Evolutionary conservation across 208 protist genomes (phyloP).

Genomic region (Leishmania martiniquensis): DNA sequence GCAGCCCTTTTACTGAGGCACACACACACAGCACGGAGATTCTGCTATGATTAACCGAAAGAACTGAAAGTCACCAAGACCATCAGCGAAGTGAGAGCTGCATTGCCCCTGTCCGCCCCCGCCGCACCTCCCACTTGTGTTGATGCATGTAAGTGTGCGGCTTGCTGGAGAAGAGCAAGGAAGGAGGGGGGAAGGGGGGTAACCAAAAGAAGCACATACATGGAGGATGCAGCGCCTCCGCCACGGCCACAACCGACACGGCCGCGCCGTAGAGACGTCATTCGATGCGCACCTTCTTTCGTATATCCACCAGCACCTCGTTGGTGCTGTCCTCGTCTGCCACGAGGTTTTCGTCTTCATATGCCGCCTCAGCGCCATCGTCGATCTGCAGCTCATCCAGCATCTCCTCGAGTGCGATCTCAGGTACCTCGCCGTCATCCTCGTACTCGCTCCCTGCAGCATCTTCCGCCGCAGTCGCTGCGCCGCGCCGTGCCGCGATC

Average conservation of each 20-base stretch:
- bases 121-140: neutral
- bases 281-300: constrained; percentile 39
- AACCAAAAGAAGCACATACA: neutral
- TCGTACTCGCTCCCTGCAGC: constrained; percentile 34
- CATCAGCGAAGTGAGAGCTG: neutral
- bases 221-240: neutral
- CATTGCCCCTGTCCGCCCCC: neutral
- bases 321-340: constrained; percentile 22
- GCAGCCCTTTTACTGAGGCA: neutral
- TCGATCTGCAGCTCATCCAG: constrained; percentile 85
- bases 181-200: too few relatives aligned
- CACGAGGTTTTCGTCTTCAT: constrained; percentile 7
- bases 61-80: neutral
- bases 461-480: constrained; percentile 1
- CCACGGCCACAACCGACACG: neutral
- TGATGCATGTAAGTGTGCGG: neutral
- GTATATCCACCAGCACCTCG: constrained; percentile 30
- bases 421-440: constrained; percentile 67
- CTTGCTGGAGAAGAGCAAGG: neutral
- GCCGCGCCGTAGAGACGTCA: neutral
- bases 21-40: neutral
- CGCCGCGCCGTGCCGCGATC: constrained; percentile 35
- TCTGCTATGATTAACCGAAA: neutral
- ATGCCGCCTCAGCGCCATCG: constrained; percentile 39
- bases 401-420: constrained; percentile 81